phyloP scores from a whole-genome alignment of 2,329 filamentous ascomycete species.

The Claviceps sp. region DNA sequence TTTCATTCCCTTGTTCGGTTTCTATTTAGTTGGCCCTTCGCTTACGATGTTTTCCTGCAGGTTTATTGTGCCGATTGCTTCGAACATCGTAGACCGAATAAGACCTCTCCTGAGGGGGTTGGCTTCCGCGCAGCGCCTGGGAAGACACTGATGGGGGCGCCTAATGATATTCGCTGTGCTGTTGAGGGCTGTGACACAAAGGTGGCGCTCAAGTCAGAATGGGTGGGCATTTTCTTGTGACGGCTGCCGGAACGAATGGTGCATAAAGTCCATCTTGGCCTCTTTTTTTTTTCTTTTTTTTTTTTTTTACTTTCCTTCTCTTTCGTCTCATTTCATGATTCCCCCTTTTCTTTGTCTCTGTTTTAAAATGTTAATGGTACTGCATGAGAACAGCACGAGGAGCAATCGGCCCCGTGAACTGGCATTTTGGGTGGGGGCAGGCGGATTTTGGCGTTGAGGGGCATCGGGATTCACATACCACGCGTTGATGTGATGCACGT shows the following conservation, averaged over 20 bases:
- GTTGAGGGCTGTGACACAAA: slow-evolving; percentile 44
- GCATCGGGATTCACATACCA: background rate
- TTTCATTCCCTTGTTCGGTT: background rate
- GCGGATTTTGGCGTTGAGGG: background rate
- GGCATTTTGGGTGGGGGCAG: background rate
- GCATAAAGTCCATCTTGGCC: background rate
- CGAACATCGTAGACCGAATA: slow-evolving; percentile 36
- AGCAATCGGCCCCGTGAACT: background rate
- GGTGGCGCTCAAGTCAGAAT: slow-evolving; percentile 39
- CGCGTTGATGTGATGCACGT: background rate
- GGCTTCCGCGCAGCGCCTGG: slow-evolving; percentile 25
- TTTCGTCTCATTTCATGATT: background rate
- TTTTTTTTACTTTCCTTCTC: no score
- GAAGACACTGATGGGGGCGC: slow-evolving; percentile 12
- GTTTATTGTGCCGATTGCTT: slow-evolving; percentile 51
- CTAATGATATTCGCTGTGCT: slow-evolving; percentile 33
- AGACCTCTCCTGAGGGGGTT: slow-evolving; percentile 18
- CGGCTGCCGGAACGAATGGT: background rate
- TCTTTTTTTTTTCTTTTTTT: background rate
- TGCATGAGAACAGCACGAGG: background rate
- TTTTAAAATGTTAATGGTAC: background rate
- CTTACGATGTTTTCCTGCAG: slow-evolving; percentile 21
- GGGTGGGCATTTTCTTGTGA: slow-evolving; percentile 48
- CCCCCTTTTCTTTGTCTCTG: background rate
- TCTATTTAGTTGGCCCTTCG: background rate